Evolutionary conservation across 2,329 filamentous ascomycete genomes (phyloP).

Genomic region (Paracoccidioides lutzii): DNA sequence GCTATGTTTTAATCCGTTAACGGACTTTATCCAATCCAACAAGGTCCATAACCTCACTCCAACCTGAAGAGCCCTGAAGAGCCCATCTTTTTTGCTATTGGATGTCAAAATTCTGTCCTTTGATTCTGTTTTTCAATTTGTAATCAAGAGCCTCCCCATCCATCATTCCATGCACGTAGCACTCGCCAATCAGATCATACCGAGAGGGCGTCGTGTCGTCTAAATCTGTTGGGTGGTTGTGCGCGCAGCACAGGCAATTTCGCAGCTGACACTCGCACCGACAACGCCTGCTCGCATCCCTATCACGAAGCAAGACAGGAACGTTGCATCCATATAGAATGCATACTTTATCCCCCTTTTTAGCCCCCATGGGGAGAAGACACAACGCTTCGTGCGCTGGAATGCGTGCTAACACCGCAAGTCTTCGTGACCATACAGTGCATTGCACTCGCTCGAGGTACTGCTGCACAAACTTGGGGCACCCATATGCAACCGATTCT

Average conservation of each 20-base stretch:
- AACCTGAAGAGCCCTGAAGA: too few relatives aligned
- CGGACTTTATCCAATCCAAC: not conserved
- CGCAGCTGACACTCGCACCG: not conserved
- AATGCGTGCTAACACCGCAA: not conserved
- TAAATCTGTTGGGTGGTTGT: not conserved
- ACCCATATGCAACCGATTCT: not conserved
- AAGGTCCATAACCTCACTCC: not conserved
- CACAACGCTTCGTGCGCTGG: not conserved
- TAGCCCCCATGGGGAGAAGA: not conserved
- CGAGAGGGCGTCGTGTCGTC: not conserved
- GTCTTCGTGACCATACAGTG: not conserved
- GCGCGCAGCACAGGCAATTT: not conserved
- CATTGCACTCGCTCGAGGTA: not conserved
- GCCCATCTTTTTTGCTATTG: not conserved
- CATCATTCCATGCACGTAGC: constrained; percentile 12
- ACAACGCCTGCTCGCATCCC: not conserved
- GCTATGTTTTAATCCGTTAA: too few relatives aligned
- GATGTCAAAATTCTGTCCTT: not conserved
- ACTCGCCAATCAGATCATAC: constrained; percentile 8
- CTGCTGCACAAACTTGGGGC: not conserved
- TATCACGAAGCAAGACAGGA: not conserved
- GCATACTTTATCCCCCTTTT: not conserved
- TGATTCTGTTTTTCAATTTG: not conserved
- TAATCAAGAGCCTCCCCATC: constrained; percentile 8
- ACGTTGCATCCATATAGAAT: constrained; percentile 1